Conservation (phyloP, 805 yeast genomes). For the Nakazawaea siamensis region DNA sequence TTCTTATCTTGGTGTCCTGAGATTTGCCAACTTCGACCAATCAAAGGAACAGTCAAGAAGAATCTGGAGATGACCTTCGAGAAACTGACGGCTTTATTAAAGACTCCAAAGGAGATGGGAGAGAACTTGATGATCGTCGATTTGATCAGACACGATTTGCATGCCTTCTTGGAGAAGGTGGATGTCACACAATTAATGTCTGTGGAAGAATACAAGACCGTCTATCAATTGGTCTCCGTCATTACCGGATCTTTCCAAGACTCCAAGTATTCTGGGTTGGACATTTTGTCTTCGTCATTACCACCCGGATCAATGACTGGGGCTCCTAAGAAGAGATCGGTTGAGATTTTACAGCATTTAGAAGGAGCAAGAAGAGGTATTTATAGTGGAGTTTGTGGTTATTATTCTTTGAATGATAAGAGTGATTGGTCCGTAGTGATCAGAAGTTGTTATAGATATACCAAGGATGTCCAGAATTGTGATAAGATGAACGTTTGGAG, state of each 20-base stretch:
- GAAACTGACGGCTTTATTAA: conserved; percentile 54
- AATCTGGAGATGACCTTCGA: conserved; percentile 41
- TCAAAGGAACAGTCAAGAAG: conserved; percentile 89
- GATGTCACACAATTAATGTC: conserved; percentile 73
- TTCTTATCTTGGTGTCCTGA: conserved; percentile 69
- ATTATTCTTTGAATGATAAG: conserved; percentile 80
- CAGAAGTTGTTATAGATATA: conserved; percentile 68
- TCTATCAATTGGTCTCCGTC: conserved; percentile 86
- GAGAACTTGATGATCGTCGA: conserved; percentile 97
- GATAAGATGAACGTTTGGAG: conserved; percentile 46
- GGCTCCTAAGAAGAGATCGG: conserved; percentile 93
- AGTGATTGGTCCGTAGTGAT: conserved; percentile 97
- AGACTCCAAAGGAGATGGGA: conserved; percentile 88
- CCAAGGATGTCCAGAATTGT: conserved; percentile 29
- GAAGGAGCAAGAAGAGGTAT: conserved; percentile 68
- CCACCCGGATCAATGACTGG: conserved; percentile 99
- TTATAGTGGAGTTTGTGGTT: conserved; percentile 93
- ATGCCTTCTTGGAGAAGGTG: conserved; percentile 57
- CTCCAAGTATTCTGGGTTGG: conserved; percentile 54
- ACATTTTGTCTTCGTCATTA: conserved; percentile 64
- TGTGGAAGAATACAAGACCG: conserved; percentile 88
- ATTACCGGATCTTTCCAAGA: conserved; percentile 53
- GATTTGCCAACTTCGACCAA: conserved; percentile 79
- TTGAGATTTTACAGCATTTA: conserved; percentile 62
- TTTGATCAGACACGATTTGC: conserved; percentile 85